Evolutionary conservation across 1,284 basidiomycete species (phyloP).

Genomic region (Ustilago lituana): DNA sequence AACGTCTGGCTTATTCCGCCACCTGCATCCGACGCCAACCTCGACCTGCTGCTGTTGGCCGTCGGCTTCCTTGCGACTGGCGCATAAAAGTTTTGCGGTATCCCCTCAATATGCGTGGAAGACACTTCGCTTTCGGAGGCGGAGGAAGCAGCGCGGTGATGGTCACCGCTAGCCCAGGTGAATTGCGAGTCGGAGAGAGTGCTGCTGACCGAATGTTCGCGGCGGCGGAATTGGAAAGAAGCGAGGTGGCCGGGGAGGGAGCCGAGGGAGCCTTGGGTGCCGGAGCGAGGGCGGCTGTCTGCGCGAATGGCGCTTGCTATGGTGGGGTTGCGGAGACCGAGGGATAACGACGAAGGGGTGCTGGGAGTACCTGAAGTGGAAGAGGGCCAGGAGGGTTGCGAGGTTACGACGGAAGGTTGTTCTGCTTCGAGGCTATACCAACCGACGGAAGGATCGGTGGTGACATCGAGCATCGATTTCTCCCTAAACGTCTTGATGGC

Average conservation of each 20-base stretch:
- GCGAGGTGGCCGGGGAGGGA: constrained; percentile 14
- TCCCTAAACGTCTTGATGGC: constrained; percentile 23
- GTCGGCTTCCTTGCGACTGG: constrained; percentile 6
- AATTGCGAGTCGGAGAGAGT: constrained; percentile 17
- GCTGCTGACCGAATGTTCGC: constrained; percentile 28
- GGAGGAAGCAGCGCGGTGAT: constrained; percentile 11
- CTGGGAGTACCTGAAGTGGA: not conserved
- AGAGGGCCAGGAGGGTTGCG: not conserved
- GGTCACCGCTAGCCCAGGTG: constrained; percentile 18
- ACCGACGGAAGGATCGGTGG: not conserved
- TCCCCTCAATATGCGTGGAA: constrained; percentile 2
- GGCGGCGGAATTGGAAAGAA: constrained; percentile 16
- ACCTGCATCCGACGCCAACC: constrained; percentile 10
- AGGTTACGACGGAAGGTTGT: not conserved
- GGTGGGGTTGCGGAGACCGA: not conserved
- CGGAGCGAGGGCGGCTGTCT: not conserved
- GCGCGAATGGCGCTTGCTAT: not conserved
- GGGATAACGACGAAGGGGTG: not conserved
- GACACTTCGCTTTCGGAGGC: constrained; percentile 25
- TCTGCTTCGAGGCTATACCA: constrained; percentile 3
- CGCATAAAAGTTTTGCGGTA: constrained; percentile 12
- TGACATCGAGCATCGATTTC: constrained; percentile 20
- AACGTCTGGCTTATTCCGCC: constrained; percentile 2
- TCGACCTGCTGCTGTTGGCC: no score
- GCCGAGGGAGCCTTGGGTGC: constrained; percentile 6